Evolutionary conservation across 2,329 filamentous ascomycete genomes (phyloP).

Genomic region (Diaporthe sp.): DNA sequence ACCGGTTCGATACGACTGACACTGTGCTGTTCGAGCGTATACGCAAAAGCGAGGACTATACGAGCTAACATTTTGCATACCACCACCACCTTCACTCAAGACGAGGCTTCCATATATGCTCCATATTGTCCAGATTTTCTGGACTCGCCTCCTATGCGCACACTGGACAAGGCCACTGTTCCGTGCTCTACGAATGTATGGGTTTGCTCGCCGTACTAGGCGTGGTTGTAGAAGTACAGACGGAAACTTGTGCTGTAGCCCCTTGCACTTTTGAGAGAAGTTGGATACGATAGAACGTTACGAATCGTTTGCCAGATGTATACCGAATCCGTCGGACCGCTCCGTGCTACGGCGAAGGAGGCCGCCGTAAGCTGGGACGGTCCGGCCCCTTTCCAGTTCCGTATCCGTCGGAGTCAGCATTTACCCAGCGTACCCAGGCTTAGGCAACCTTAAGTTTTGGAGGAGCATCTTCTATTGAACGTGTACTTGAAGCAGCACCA

Average conservation of each 20-base stretch:
- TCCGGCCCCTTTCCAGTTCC: neutral
- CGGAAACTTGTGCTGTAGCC: neutral
- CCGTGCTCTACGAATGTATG: neutral
- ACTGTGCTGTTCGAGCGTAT: neutral
- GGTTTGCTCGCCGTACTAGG: neutral
- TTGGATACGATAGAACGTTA: neutral
- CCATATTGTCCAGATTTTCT: neutral
- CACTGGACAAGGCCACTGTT: neutral
- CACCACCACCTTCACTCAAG: neutral
- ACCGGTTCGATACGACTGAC: neutral
- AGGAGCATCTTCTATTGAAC: neutral
- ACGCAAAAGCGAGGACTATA: conserved; percentile 1
- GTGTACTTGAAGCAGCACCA: neutral
- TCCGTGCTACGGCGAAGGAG: neutral
- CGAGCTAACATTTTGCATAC: neutral
- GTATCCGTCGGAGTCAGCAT: conserved; percentile 21
- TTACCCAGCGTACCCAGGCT: neutral
- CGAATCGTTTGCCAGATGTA: neutral
- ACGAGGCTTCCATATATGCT: neutral
- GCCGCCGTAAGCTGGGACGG: neutral
- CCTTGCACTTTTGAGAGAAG: neutral
- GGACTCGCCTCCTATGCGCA: neutral
- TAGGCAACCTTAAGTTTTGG: neutral
- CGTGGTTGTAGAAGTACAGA: neutral
- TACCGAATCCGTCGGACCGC: conserved; percentile 7